A percentile compares a stretch with the other conserved stretches of the same genome.
phyloP scores from a whole-genome alignment of 1,284 basidiomycete species.

The Trichosporon asahii region DNA sequence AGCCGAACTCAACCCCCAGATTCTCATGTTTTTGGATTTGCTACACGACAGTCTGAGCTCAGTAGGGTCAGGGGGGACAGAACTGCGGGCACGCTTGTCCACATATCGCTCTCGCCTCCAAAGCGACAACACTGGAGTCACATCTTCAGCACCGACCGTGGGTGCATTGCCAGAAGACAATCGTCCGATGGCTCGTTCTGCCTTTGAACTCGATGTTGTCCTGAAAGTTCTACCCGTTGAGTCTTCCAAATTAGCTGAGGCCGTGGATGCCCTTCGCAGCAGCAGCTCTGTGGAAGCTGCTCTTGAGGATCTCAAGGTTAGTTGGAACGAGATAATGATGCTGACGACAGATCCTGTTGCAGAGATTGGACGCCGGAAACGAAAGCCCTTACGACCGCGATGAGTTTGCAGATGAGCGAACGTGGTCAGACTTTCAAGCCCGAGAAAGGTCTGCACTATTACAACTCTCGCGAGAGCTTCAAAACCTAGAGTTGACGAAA shows the following conservation, averaged over 20 bases:
- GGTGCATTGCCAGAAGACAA: background rate
- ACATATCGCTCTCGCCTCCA: constrained; percentile 20
- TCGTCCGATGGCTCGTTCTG: background rate
- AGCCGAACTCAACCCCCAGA: constrained; percentile 82
- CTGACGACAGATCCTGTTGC: constrained; percentile 70
- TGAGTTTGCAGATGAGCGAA: constrained; percentile 76
- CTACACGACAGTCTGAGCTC: constrained; percentile 72
- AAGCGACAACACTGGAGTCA: constrained; percentile 3
- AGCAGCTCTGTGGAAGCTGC: constrained; percentile 62
- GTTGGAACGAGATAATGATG: constrained; percentile 15
- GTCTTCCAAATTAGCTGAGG: constrained; percentile 18
- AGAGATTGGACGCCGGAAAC: constrained; percentile 80
- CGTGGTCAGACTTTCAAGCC: constrained; percentile 79
- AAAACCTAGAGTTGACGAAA: constrained; percentile 23
- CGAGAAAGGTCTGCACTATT: constrained; percentile 80
- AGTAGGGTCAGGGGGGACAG: constrained; percentile 73
- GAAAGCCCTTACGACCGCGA: constrained; percentile 79
- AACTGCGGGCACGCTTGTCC: constrained; percentile 57
- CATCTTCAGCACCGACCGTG: background rate
- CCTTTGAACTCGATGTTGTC: background rate
- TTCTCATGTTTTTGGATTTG: constrained; percentile 79
- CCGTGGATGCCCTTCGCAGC: constrained; percentile 22
- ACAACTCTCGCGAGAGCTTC: constrained; percentile 14
- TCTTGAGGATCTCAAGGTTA: constrained; percentile 74
- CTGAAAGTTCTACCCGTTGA: constrained; percentile 1